Evolutionary conservation across 306 rosid genomes (phyloP).

Genomic region (Phaseolus lunatus): DNA sequence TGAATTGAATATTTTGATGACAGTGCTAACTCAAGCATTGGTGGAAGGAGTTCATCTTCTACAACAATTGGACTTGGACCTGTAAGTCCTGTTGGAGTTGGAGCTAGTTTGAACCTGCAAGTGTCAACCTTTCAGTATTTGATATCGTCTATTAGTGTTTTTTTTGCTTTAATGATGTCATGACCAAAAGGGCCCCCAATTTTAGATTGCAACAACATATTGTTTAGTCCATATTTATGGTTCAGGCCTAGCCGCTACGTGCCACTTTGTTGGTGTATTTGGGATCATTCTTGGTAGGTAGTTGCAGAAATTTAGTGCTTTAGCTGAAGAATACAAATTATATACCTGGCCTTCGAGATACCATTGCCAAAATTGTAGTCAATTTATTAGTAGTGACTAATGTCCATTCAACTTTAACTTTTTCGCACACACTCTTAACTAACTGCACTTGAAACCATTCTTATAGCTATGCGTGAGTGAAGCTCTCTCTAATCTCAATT

Average conservation of each 20-base stretch:
- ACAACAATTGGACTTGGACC: slow-evolving; percentile 65
- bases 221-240: not conserved
- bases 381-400: not conserved
- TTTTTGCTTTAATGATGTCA: slow-evolving; percentile 48
- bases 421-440: not conserved
- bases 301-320: not conserved
- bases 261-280: slow-evolving; percentile 21
- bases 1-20: slow-evolving; percentile 39
- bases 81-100: slow-evolving; percentile 48
- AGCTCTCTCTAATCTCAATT: not conserved
- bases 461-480: not conserved
- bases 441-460: not conserved
- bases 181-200: slow-evolving; percentile 45
- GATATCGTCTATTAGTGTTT: slow-evolving; percentile 42
- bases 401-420: not conserved
- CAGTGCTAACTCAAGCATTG: slow-evolving; percentile 68
- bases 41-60: slow-evolving; percentile 55
- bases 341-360: not conserved
- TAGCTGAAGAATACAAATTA: slow-evolving; percentile 11
- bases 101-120: slow-evolving; percentile 58
- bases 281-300: slow-evolving; percentile 1
- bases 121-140: slow-evolving; percentile 51
- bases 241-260: not conserved
- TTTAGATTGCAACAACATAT: slow-evolving; percentile 13
- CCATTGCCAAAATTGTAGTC: not conserved